These are phyloP conservation scores for Vigna radiata DNA, from an alignment of 306 rosid species.

Conservation along the genomic window DNA sequence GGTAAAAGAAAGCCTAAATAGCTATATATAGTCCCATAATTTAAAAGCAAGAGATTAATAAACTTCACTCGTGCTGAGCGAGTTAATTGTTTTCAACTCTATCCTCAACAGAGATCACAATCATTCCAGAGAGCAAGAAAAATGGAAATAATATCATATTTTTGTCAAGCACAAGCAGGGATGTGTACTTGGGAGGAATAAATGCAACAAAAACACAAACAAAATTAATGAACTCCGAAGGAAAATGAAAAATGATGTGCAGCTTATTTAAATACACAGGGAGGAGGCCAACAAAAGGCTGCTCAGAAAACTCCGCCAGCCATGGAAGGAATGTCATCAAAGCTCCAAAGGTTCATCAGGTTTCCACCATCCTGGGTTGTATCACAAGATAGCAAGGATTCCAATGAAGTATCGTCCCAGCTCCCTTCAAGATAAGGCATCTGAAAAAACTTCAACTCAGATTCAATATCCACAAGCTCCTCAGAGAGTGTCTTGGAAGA, in stretches of 20 bases:
- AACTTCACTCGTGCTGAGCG: slow-evolving; percentile 49
- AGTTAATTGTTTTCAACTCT: slow-evolving; percentile 36
- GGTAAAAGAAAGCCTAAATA: slow-evolving; percentile 38
- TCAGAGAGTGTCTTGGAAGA: slow-evolving; percentile 65
- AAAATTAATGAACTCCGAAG: neutral
- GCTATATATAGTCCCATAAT: slow-evolving; percentile 45
- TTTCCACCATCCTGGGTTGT: slow-evolving; percentile 69
- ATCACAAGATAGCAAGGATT: slow-evolving; percentile 59
- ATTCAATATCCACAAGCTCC: slow-evolving; percentile 73
- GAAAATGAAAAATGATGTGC: slow-evolving; percentile 52
- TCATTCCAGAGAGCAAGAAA: slow-evolving; percentile 54
- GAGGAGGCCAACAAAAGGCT: slow-evolving; percentile 37
- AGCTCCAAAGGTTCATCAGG: slow-evolving; percentile 71
- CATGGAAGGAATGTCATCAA: slow-evolving; percentile 64
- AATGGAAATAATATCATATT: slow-evolving; percentile 8
- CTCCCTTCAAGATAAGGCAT: slow-evolving; percentile 62
- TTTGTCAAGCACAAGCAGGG: neutral
- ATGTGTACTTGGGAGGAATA: neutral
- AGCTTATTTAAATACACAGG: slow-evolving; percentile 72
- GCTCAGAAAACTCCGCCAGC: slow-evolving; percentile 60
- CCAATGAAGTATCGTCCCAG: slow-evolving; percentile 68
- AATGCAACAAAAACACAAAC: neutral
- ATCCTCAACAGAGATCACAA: slow-evolving; percentile 44
- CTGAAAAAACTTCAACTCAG: slow-evolving; percentile 66
- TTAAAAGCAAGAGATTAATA: slow-evolving; percentile 45